Evolutionary conservation across 805 yeast species (phyloP).

Genomic region (Priceomyces medius): DNA sequence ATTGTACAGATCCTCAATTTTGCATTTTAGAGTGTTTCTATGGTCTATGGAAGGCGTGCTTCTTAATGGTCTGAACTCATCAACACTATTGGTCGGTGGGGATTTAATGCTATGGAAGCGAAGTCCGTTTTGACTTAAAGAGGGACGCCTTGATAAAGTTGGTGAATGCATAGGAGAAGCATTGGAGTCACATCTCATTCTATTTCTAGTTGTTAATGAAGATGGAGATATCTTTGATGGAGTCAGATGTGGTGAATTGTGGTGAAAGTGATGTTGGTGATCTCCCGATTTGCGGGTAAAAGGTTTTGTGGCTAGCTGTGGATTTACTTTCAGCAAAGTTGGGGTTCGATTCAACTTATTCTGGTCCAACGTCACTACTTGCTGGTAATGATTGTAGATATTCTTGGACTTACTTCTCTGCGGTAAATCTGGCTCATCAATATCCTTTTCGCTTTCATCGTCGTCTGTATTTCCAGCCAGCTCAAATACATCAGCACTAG

Average conservation of each 20-base stretch:
- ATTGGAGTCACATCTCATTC: background rate
- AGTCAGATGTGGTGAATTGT: conserved; percentile 1
- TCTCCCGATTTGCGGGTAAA: background rate
- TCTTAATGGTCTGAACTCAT: conserved; percentile 3
- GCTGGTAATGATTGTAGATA: conserved; percentile 35
- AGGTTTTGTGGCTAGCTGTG: background rate
- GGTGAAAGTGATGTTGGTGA: background rate
- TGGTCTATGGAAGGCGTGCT: conserved; percentile 1
- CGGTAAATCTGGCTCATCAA: conserved; percentile 11
- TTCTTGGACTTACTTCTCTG: conserved; percentile 26
- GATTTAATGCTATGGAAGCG: conserved; percentile 1
- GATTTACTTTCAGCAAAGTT: background rate
- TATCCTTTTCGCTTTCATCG: background rate
- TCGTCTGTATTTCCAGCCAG: conserved; percentile 5
- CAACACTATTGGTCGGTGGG: conserved; percentile 7
- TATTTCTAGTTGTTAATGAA: background rate
- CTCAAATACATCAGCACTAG: conserved; percentile 4
- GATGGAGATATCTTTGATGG: conserved; percentile 8
- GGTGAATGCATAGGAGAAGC: conserved; percentile 1
- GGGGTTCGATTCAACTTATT: background rate
- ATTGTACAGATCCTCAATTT: conserved; percentile 23
- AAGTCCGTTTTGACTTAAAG: background rate
- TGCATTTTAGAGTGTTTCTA: conserved; percentile 23
- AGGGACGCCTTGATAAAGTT: conserved; percentile 1
- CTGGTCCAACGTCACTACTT: conserved; percentile 8